phyloP scores from a whole-genome alignment of 768 basidiomycete genomes.

The Brasilioporus rufonigricans region DNA sequence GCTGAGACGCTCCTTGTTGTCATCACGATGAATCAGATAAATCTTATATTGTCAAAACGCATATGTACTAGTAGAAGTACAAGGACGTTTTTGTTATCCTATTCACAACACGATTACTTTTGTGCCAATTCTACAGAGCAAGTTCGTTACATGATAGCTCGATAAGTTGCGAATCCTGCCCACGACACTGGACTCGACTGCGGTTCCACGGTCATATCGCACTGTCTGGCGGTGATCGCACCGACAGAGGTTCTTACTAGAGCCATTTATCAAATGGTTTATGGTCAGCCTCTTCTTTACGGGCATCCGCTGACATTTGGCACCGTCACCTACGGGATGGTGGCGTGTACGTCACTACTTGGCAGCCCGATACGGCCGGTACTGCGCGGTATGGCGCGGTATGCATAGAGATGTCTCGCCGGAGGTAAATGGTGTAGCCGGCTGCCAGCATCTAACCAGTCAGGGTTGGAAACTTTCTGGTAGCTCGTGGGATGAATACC shows the following conservation, averaged over 20 bases:
- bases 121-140: background rate
- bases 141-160: background rate
- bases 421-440: too few species aligned
- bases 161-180: background rate
- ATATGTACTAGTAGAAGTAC: slow-evolving; percentile 6
- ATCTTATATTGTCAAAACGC: slow-evolving; percentile 6
- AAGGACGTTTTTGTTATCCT: slow-evolving; percentile 7
- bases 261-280: background rate
- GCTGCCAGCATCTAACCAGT: background rate
- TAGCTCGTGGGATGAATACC: background rate
- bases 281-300: background rate
- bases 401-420: too few species aligned
- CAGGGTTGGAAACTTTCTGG: background rate
- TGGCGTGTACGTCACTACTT: background rate
- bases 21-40: slow-evolving; percentile 1
- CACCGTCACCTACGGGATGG: background rate
- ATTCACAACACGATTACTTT: background rate
- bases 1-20: background rate
- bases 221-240: background rate
- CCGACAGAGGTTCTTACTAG: background rate
- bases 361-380: background rate
- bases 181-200: background rate
- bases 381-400: background rate
- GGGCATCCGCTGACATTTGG: background rate
- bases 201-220: slow-evolving; percentile 1